Evolutionary conservation across 1,284 basidiomycete species (phyloP).

Genomic region (Phlebopus sp.): DNA sequence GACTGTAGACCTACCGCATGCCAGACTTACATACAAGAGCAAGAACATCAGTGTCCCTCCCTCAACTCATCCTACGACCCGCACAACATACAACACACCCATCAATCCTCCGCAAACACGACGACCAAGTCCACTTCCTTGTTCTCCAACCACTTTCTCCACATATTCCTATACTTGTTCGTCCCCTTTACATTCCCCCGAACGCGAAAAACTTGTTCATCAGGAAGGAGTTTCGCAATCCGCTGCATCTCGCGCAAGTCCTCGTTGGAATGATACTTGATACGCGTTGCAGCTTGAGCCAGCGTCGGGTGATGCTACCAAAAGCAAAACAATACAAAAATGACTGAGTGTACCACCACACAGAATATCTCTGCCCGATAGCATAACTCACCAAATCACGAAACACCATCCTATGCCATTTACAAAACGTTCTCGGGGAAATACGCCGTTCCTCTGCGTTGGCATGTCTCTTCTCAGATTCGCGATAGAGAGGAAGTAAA

Average conservation of each 20-base stretch:
- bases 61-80: no score
- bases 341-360: background rate
- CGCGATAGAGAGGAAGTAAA: slow-evolving; percentile 29
- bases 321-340: background rate
- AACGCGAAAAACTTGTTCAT: slow-evolving; percentile 30
- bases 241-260: slow-evolving; percentile 39
- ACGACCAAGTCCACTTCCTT: slow-evolving; percentile 23
- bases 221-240: slow-evolving; percentile 34
- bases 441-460: slow-evolving; percentile 15
- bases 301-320: slow-evolving; percentile 35
- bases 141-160: slow-evolving; percentile 34
- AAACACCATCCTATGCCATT: slow-evolving; percentile 43
- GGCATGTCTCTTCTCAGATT: slow-evolving; percentile 2
- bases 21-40: no score
- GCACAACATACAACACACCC: background rate
- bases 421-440: slow-evolving; percentile 34
- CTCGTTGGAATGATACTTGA: slow-evolving; percentile 34
- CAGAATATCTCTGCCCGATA: no score
- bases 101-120: slow-evolving; percentile 20
- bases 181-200: slow-evolving; percentile 10
- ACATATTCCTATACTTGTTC: slow-evolving; percentile 31
- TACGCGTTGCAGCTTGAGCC: slow-evolving; percentile 26
- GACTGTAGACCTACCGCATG: no score
- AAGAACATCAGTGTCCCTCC: no score
- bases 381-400: slow-evolving; percentile 30